Base-by-base conservation (phyloP, 2,329 filamentous ascomycete species). In the Apiospora koreana region DNA sequence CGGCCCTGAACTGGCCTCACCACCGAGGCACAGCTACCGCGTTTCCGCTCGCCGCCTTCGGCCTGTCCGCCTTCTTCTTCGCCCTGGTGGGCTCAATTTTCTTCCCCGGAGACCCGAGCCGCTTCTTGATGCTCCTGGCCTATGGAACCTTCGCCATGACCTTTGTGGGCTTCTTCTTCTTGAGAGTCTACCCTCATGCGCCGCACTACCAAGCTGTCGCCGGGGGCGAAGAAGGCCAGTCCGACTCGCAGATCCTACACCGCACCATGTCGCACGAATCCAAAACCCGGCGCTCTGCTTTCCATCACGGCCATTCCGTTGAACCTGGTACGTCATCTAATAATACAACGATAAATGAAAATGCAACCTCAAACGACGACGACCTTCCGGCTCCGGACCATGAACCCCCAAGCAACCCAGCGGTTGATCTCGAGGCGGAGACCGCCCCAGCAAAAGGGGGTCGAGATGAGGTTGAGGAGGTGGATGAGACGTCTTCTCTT, bases 61-160 rank as follows among this genome's bases (percentile, higher is more conserved):
- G 96, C 3, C 83, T 99, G 70, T 98, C 95, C 79, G 96, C 96
- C 69, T 96, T 99, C 82, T 97, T 98, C 84, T 99, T 98, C 83
- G 95, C 96, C 0, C 86, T 91, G 2, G 82, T 97, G 43, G 93
- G 94, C 28, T 89, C 90, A 23, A 78, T 97, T 65, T 84, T 94
- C 50, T 95, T 97, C 78, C 93, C 94, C 2, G 94, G 94, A 48
- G 90, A 97, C 76, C 96, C 94, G 0, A 92, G 92, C 69, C 88
- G 89, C 48, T 95, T 98, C 75, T 86, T 99, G 70, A 85, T 95
- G 73, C 84, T 98, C 38, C 86, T 99, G 50, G 90, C 94, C 3
- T 86, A 90, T 73, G 95, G 94, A 21, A 98, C 95, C 1, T 93
- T 91, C 72, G 82, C 87, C 66, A 86, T 98, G 75, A 92, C 92